Conservation (phyloP, 2,329 filamentous ascomycete genomes). For the Aspergillus tubingensis region DNA sequence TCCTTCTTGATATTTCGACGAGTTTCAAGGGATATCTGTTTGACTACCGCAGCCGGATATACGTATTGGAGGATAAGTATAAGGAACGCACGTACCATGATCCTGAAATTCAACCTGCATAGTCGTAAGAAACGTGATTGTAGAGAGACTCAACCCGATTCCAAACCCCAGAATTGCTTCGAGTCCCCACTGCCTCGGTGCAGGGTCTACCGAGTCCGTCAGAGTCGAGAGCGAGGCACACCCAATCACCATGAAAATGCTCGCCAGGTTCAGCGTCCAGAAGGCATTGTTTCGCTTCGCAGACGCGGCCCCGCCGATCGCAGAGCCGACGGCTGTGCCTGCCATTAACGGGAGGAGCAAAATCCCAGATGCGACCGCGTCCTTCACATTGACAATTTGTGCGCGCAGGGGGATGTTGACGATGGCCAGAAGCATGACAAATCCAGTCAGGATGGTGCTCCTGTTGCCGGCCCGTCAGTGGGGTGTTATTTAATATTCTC, state of each 20-base stretch:
- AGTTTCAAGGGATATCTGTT: not conserved
- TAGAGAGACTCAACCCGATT: slow-evolving; percentile 8
- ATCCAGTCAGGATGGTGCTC: slow-evolving; percentile 9
- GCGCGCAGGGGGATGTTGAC: slow-evolving; percentile 7
- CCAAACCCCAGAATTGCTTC: slow-evolving; percentile 9
- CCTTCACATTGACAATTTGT: slow-evolving; percentile 6
- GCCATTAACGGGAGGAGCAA: slow-evolving; percentile 4
- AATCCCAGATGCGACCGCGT: slow-evolving; percentile 2
- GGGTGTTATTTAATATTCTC: not conserved
- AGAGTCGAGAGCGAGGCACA: slow-evolving; percentile 7
- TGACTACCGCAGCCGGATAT: not conserved
- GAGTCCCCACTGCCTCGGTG: slow-evolving; percentile 4
- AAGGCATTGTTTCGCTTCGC: slow-evolving; percentile 11
- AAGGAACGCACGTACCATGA: slow-evolving; percentile 5
- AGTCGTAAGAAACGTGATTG: slow-evolving; percentile 9
- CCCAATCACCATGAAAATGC: slow-evolving; percentile 11
- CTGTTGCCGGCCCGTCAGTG: not conserved
- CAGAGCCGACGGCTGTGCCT: slow-evolving; percentile 4
- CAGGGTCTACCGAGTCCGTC: slow-evolving; percentile 7
- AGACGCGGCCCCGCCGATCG: slow-evolving; percentile 5
- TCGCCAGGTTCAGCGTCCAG: slow-evolving; percentile 13
- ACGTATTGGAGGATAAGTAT: not conserved
- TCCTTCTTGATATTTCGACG: not conserved
- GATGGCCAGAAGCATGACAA: slow-evolving; percentile 6
- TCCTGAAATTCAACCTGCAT: slow-evolving; percentile 11